Percentiles rank a stretch among this genome's conserved stretches.
Evolutionary conservation across 345 rosid genomes (phyloP).

Genomic region (Rhodomyrtus tomentosa): DNA sequence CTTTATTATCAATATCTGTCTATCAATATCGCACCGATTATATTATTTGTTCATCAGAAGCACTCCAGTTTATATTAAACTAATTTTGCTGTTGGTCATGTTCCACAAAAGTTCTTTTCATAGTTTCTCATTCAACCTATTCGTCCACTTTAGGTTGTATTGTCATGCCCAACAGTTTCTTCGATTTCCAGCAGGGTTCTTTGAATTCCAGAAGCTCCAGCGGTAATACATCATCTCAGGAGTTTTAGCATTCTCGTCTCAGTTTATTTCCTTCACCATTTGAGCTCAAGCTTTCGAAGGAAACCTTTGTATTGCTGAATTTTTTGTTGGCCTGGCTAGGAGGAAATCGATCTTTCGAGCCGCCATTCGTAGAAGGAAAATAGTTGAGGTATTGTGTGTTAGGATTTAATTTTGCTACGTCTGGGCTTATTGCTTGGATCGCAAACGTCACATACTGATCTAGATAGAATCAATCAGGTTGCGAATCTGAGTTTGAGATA

Average conservation of each 20-base stretch:
- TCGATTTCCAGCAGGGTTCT: background rate
- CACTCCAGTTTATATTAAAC: too few relatives aligned
- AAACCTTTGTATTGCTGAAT: background rate
- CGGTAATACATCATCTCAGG: background rate
- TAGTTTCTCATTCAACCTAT: too few relatives aligned
- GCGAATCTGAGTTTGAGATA: too few relatives aligned
- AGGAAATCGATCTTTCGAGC: background rate
- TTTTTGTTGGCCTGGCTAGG: background rate
- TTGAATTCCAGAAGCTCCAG: background rate
- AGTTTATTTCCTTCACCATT: background rate
- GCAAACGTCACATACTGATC: too few relatives aligned
- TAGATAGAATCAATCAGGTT: too few relatives aligned
- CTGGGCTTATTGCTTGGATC: background rate
- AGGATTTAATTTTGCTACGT: background rate
- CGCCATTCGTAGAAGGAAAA: background rate
- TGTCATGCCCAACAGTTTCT: background rate
- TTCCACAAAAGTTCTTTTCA: too few relatives aligned
- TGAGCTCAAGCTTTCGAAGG: background rate
- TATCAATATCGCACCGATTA: too few relatives aligned
- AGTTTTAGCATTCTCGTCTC: background rate
- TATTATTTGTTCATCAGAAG: too few relatives aligned
- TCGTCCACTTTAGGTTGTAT: too few relatives aligned
- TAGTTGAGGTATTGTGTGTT: background rate
- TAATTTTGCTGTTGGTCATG: too few relatives aligned
- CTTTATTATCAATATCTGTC: too few relatives aligned